Base-by-base conservation (phyloP, 1,284 basidiomycete genomes). In the Heterobasidion irregulare region DNA sequence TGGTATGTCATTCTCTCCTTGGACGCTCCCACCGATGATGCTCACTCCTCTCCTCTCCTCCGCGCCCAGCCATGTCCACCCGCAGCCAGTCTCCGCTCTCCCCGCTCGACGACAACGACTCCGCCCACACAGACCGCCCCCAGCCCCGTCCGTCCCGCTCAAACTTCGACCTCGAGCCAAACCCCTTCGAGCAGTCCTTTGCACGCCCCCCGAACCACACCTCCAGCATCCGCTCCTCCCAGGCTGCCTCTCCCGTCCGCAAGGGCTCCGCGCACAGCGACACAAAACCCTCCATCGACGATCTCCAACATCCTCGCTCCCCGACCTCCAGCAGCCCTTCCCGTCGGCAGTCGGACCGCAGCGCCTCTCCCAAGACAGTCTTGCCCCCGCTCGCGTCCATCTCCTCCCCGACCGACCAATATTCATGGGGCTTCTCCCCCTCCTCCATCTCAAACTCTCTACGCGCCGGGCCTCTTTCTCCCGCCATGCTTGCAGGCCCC, bases 111-210 rank as follows among this genome's bases (percentile, higher is more conserved):
- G 50, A 12, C 53, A 53, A 36, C 53, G 58, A 47, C 56, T 59
- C 52, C 59, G 18, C 12, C 62, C 61, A 56, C 15, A 61, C 62
- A 6, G 68, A 61, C 13, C 55, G 61, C n/a, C 65, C 66, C 53
- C 61, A 79, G 75, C 32, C 79, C 83, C 62, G 77, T 76, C 56
- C 52, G 26, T 18, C 49, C 7, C 58, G 59, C 54, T 54, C 57
- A 47, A 85, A 84, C 66, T 86, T 90, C 68, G 84, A 89, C 68
- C 82, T 93, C 57, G 95, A 98, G 69, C 92, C 92, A 13, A 98
- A 98, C 68, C 95, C 95, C 0, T 98, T 98, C 66, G 95, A 98
- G 68, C 90, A 94, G 71, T 95, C 92, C 53, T 98, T 98, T 46
- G 59, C 58, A 41, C 55, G 68, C 52, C 70, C 63, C 18, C 74